Percentiles rank a stretch among this genome's conserved stretches.
Evolutionary conservation across 1,284 basidiomycete genomes (phyloP).

Genomic region (Boletus sp.): DNA sequence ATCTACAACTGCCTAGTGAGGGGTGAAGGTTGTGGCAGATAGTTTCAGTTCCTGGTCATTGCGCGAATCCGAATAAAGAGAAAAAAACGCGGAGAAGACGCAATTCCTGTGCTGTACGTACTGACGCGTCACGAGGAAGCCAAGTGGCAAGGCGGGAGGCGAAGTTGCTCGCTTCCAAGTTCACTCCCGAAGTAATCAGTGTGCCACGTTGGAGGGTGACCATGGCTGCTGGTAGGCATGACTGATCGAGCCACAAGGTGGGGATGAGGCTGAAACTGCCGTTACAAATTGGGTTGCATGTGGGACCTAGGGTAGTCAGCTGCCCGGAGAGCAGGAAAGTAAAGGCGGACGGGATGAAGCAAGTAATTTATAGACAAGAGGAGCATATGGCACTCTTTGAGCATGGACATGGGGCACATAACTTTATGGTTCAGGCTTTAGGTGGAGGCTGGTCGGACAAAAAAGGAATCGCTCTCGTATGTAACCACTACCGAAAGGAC

Average conservation of each 20-base stretch:
- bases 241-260: not conserved
- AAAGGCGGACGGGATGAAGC: not conserved
- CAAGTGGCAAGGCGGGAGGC: no score
- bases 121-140: no score
- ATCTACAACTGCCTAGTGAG: not conserved
- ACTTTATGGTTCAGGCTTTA: no score
- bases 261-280: no score
- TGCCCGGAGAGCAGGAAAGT: not conserved
- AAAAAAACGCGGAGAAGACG: not conserved
- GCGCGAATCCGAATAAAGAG: not conserved
- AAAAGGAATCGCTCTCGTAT: no score
- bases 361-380: not conserved
- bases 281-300: not conserved
- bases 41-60: not conserved
- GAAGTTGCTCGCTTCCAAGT: no score
- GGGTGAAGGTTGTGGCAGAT: not conserved
- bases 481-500: no score
- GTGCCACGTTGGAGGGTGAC: no score
- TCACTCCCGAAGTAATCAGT: no score
- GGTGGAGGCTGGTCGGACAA: no score
- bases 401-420: no score
- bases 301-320: conserved; percentile 5
- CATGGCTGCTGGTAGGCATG: not conserved
- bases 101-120: conserved; percentile 10
- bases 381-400: not conserved